Evolutionary conservation across 2,329 filamentous ascomycete species (phyloP).

Genomic region (Aspergillus brasiliensis): DNA sequence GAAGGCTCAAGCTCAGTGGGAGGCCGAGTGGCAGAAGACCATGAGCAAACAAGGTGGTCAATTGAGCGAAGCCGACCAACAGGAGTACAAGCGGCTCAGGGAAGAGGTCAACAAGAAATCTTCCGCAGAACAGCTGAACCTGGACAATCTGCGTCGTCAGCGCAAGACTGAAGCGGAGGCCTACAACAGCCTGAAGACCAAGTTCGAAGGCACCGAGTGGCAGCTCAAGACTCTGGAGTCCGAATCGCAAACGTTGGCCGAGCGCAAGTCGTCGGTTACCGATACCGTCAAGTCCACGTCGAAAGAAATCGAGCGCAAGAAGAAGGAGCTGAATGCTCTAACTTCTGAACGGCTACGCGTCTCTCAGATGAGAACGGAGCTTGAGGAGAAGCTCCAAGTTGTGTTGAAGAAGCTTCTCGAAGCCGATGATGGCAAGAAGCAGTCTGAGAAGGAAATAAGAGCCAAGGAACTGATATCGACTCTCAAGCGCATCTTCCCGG

Average conservation of each 20-base stretch:
- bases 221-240: slow-evolving; percentile 72
- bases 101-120: slow-evolving; percentile 83
- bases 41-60: slow-evolving; percentile 85
- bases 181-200: slow-evolving; percentile 83
- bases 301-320: slow-evolving; percentile 80
- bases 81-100: slow-evolving; percentile 83
- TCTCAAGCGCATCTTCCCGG: slow-evolving; percentile 87
- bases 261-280: slow-evolving; percentile 67
- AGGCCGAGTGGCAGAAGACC: slow-evolving; percentile 80
- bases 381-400: slow-evolving; percentile 88
- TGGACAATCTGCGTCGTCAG: slow-evolving; percentile 85
- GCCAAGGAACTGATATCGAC: slow-evolving; percentile 82
- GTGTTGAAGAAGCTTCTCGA: slow-evolving; percentile 79
- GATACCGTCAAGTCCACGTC: slow-evolving; percentile 67
- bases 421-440: slow-evolving; percentile 80
- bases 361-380: slow-evolving; percentile 79
- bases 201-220: slow-evolving; percentile 76
- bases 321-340: slow-evolving; percentile 83
- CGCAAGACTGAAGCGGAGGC: slow-evolving; percentile 90
- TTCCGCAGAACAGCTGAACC: slow-evolving; percentile 75
- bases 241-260: slow-evolving; percentile 69
- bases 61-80: slow-evolving; percentile 80
- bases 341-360: slow-evolving; percentile 81
- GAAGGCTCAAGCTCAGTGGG: slow-evolving; percentile 85
- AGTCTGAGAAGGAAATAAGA: slow-evolving; percentile 77